Conservation (phyloP, 352 stramenopile species). For the Phytophthora agathidicida region DNA sequence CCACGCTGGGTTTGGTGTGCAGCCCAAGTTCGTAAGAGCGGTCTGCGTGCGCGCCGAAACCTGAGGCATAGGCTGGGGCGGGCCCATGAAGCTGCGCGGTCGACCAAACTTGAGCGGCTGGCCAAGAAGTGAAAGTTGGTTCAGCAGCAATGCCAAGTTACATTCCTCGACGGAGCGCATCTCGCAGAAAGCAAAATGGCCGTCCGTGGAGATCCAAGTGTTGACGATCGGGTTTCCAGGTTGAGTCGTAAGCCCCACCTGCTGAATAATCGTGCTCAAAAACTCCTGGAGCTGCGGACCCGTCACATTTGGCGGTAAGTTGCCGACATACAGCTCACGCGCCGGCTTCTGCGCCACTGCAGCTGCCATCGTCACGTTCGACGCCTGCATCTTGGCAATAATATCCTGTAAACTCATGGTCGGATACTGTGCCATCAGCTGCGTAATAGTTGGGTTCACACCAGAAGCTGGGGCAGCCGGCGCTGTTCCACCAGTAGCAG, state of each 20-base stretch:
- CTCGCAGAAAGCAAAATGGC: constrained; percentile 89
- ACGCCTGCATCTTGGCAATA: constrained; percentile 89
- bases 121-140: constrained; percentile 78
- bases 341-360: constrained; percentile 81
- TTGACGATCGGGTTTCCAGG: constrained; percentile 85
- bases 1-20: constrained; percentile 80
- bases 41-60: constrained; percentile 77
- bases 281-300: constrained; percentile 87
- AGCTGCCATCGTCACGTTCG: constrained; percentile 74
- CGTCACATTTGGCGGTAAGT: constrained; percentile 83
- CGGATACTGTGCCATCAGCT: constrained; percentile 90
- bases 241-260: constrained; percentile 79
- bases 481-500: constrained; percentile 8
- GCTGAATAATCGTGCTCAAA: constrained; percentile 87
- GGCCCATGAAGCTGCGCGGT: constrained; percentile 83
- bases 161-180: constrained; percentile 89
- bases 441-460: constrained; percentile 83
- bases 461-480: constrained; percentile 21
- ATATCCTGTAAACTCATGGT: constrained; percentile 90
- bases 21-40: constrained; percentile 81
- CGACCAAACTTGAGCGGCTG: constrained; percentile 89
- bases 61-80: constrained; percentile 75
- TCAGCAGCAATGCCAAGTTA: constrained; percentile 84
- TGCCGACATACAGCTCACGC: constrained; percentile 87
- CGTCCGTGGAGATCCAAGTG: constrained; percentile 88